phyloP scores from a whole-genome alignment of 805 yeast species.

The Candida michaelii region DNA sequence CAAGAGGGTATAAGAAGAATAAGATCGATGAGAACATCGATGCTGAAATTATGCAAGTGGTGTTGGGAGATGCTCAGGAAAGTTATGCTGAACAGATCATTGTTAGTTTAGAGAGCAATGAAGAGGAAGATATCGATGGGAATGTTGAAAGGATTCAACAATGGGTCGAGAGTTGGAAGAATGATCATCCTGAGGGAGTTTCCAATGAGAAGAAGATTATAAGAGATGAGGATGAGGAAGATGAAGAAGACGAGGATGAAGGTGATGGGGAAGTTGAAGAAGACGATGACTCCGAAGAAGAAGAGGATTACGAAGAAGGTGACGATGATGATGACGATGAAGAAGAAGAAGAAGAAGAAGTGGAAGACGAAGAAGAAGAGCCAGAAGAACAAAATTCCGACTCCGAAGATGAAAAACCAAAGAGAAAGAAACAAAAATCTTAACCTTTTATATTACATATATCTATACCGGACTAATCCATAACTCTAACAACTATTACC shows the following conservation, averaged over 20 bases:
- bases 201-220: constrained; percentile 25
- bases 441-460: constrained; percentile 3
- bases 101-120: constrained; percentile 73
- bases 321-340: constrained; percentile 14
- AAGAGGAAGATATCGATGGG: constrained; percentile 73
- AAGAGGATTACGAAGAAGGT: constrained; percentile 10
- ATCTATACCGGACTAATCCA: background rate
- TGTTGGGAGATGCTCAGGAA: constrained; percentile 82
- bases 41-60: constrained; percentile 95
- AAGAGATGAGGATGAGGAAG: constrained; percentile 17
- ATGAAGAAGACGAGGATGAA: constrained; percentile 16
- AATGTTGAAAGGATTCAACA: constrained; percentile 72
- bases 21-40: constrained; percentile 91
- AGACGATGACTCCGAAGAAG: constrained; percentile 5
- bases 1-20: constrained; percentile 74
- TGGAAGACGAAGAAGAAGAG: constrained; percentile 15
- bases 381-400: constrained; percentile 13
- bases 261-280: constrained; percentile 14
- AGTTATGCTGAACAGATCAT: constrained; percentile 78
- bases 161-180: constrained; percentile 78
- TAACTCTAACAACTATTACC: background rate
- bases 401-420: background rate
- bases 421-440: constrained; percentile 3
- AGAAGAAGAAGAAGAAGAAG: constrained; percentile 17
- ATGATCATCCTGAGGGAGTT: constrained; percentile 45